These are phyloP conservation scores for Scheffersomyces spartinae DNA, from an alignment of 805 yeast species.

Conservation along the genomic window DNA sequence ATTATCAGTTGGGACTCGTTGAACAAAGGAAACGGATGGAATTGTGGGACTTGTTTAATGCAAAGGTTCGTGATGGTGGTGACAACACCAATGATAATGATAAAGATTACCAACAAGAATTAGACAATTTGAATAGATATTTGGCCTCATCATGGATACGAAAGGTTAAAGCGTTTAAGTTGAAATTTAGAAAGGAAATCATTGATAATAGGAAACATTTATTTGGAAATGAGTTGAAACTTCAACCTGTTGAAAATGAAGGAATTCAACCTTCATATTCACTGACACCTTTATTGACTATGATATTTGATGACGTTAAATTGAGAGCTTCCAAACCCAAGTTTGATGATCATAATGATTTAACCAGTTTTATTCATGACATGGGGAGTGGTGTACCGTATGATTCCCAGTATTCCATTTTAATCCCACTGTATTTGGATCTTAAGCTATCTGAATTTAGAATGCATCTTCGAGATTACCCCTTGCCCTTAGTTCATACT, in stretches of 20 bases:
- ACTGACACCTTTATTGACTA: slow-evolving; percentile 23
- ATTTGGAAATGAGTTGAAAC: slow-evolving; percentile 22
- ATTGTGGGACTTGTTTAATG: slow-evolving; percentile 13
- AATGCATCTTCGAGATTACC: slow-evolving; percentile 73
- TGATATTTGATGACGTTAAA: slow-evolving; percentile 16
- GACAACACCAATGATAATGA: slow-evolving; percentile 1
- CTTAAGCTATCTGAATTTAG: slow-evolving; percentile 50
- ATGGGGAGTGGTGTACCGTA: slow-evolving; percentile 78
- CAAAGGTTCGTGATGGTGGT: slow-evolving; percentile 2
- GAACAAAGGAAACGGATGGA: slow-evolving; percentile 30
- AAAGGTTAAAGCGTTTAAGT: slow-evolving; percentile 21
- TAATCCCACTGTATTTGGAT: slow-evolving; percentile 53
- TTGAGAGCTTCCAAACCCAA: slow-evolving; percentile 14
- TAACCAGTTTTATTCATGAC: slow-evolving; percentile 52
- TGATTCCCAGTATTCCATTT: slow-evolving; percentile 54
- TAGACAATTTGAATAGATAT: slow-evolving; percentile 7
- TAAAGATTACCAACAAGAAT: slow-evolving; percentile 4
- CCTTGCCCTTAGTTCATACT: slow-evolving; percentile 67
- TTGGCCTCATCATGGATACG: slow-evolving; percentile 27
- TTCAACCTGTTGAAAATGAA: slow-evolving; percentile 9
- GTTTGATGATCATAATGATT: slow-evolving; percentile 16
- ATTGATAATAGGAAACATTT: slow-evolving; percentile 16
- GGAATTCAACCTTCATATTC: slow-evolving; percentile 18
- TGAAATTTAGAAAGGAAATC: slow-evolving; percentile 15
- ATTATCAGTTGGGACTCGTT: slow-evolving; percentile 26